phyloP scores from a whole-genome alignment of 768 basidiomycete species.

The Trametes coccinea region DNA sequence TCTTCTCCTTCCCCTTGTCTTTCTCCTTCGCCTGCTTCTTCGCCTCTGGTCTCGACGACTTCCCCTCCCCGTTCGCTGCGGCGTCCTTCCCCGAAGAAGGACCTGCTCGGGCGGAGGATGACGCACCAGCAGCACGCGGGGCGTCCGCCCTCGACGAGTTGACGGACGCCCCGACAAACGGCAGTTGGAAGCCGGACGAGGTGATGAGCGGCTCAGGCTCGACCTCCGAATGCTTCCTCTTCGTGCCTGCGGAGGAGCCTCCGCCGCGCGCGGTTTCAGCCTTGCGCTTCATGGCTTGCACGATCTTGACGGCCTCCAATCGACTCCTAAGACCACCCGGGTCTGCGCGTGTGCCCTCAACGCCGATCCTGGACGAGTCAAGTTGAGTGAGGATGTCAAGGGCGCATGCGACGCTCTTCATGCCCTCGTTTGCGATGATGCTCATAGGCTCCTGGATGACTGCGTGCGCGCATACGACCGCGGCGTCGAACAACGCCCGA shows the following conservation, averaged over 20 bases:
- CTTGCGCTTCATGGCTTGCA: slow-evolving; percentile 42
- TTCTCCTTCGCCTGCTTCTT: slow-evolving; percentile 27
- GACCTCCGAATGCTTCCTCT: slow-evolving; percentile 46
- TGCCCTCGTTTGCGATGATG: slow-evolving; percentile 48
- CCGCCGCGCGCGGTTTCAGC: slow-evolving; percentile 38
- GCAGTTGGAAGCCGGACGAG: slow-evolving; percentile 41
- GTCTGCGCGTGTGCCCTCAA: slow-evolving; percentile 33
- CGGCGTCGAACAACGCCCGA: slow-evolving; percentile 65
- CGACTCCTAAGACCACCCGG: slow-evolving; percentile 31
- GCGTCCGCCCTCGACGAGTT: slow-evolving; percentile 26
- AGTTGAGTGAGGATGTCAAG: slow-evolving; percentile 45
- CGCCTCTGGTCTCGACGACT: slow-evolving; percentile 15
- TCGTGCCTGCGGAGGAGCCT: slow-evolving; percentile 34
- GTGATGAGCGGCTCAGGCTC: slow-evolving; percentile 33
- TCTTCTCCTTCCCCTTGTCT: slow-evolving; percentile 40
- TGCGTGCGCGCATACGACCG: slow-evolving; percentile 63
- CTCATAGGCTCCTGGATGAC: slow-evolving; percentile 53
- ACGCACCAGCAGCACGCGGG: slow-evolving; percentile 6
- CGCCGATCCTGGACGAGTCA: slow-evolving; percentile 22
- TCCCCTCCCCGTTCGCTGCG: slow-evolving; percentile 6
- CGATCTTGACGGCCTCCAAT: slow-evolving; percentile 41
- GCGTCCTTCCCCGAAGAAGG: slow-evolving; percentile 11
- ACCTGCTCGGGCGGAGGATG: slow-evolving; percentile 13
- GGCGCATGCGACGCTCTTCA: slow-evolving; percentile 46
- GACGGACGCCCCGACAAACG: slow-evolving; percentile 43